Evolutionary conservation across 495 filamentous ascomycete genomes (phyloP).

Genomic region (Thermothielavioides terrestris): DNA sequence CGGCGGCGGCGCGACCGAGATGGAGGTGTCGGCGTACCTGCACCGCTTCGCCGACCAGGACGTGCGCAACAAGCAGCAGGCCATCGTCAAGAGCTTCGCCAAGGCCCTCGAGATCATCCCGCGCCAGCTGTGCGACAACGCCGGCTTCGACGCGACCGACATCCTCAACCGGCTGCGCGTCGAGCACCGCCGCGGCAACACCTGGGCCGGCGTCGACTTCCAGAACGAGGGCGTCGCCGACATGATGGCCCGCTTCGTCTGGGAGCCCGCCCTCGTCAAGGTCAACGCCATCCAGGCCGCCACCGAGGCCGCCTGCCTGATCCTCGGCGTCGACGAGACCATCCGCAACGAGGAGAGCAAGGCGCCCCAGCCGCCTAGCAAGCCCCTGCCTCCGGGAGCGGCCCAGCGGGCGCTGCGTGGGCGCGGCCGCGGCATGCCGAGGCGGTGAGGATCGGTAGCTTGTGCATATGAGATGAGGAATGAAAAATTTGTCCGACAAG

Average conservation of each 20-base stretch:
- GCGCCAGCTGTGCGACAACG: conserved; percentile 94
- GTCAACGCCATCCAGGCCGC: conserved; percentile 95
- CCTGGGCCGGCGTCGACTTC: conserved; percentile 96
- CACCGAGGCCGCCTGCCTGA: conserved; percentile 89
- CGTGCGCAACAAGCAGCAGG: conserved; percentile 89
- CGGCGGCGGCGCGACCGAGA: conserved; percentile 89
- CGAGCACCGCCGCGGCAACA: conserved; percentile 82
- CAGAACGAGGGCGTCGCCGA: conserved; percentile 81
- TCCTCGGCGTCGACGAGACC: conserved; percentile 93
- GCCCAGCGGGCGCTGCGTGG: conserved; percentile 85
- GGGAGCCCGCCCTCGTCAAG: conserved; percentile 95
- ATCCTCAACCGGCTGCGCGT: conserved; percentile 91
- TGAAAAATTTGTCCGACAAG: conserved; percentile 9
- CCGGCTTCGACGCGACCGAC: conserved; percentile 95
- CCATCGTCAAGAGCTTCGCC: conserved; percentile 94
- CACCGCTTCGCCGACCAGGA: conserved; percentile 87
- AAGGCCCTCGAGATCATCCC: conserved; percentile 96
- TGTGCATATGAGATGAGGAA: conserved; percentile 14
- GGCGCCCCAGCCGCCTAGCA: conserved; percentile 65
- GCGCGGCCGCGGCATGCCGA: conserved; percentile 86
- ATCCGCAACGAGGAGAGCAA: conserved; percentile 92
- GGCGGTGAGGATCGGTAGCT: conserved; percentile 44
- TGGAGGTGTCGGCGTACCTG: conserved; percentile 91
- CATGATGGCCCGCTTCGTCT: conserved; percentile 90
- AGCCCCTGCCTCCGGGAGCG: conserved; percentile 79